Base-by-base conservation (phyloP, 2,329 filamentous ascomycete species). In the Cercospora sp. region DNA sequence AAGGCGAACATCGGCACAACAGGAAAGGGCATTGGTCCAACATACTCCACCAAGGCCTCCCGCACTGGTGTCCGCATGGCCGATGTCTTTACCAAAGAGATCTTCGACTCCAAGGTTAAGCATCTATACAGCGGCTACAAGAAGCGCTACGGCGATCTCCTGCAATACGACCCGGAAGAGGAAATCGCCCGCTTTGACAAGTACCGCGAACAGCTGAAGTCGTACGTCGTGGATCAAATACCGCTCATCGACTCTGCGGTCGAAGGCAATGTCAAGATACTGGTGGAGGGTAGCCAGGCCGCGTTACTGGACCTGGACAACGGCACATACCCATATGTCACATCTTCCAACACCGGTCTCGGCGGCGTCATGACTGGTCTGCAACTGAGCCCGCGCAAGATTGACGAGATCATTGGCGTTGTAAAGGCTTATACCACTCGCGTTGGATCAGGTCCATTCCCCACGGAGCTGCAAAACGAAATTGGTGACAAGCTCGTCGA, bases 221-320 rank as follows among this genome's bases (percentile, higher is more conserved):
- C 84, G 23, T 91, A 87, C 72, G 85, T 89, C 68, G 83, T 92
- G 68, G 91, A 94, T 75, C 88, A 87, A 68, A 85, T 91, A 30
- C 83, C 86, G 45, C 86, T 91, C 64, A 87, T 93, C 75, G 81
- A 84, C 66, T 82, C 82, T 9, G 89, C 88, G 1, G 88, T 91
- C 76, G 79, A 86, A 65, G 81, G 81, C 65, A 85, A 87, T 42
- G 82, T 82, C 42, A 85, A 85, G 64, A 88, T 92, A 71, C 82
- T 92, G 2, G 84, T 92, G 10, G 90, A 93, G 80, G 90, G 89
- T 63, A 88, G 88, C 42, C 87, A 90, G 73, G 87, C 87, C 9
- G 81, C 90, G 62, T 89, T 91, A 88, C 81, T 91, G 64, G 89
- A 91, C 75, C 83, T 91, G 67, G 86, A 87, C 75, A 85, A 86